Evolutionary conservation across 441 rosid genomes (phyloP).

Genomic region (Brassica balearica): DNA sequence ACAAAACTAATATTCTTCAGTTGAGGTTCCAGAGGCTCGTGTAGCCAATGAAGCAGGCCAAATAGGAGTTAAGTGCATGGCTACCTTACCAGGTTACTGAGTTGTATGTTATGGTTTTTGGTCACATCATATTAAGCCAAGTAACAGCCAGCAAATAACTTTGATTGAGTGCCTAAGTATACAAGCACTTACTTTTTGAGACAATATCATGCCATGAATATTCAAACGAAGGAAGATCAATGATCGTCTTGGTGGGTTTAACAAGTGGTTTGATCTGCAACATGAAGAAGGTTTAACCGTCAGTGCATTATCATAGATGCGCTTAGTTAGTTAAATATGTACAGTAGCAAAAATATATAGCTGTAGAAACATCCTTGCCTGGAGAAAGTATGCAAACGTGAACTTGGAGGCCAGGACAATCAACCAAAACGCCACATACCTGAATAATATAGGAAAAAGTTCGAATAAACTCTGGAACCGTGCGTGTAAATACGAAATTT

Average conservation of each 20-base stretch:
- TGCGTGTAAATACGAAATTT: constrained; percentile 16
- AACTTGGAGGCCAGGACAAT: constrained; percentile 89
- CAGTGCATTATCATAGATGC: constrained; percentile 16
- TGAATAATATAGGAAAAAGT: constrained; percentile 46
- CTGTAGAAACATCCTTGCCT: constrained; percentile 60
- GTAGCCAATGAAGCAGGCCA: not conserved
- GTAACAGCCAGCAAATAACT: not conserved
- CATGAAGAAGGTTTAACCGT: constrained; percentile 31
- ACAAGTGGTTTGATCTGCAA: constrained; percentile 96
- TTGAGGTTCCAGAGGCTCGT: not conserved
- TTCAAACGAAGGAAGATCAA: constrained; percentile 48
- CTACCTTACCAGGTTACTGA: not conserved
- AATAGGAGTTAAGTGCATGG: not conserved
- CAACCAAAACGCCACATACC: constrained; percentile 96
- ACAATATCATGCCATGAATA: constrained; percentile 99
- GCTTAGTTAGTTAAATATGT: constrained; percentile 25
- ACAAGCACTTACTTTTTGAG: constrained; percentile 75
- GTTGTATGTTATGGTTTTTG: not conserved
- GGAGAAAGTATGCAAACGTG: constrained; percentile 96
- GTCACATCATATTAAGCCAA: constrained; percentile 4
- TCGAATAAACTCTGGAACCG: constrained; percentile 21
- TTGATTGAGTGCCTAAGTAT: not conserved
- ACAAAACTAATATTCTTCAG: constrained; percentile 2
- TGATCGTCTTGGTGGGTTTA: constrained; percentile 68
- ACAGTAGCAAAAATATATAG: constrained; percentile 26